Evolutionary conservation across 2,329 filamentous ascomycete genomes (phyloP).

Genomic region (Cryphonectria parasitica): DNA sequence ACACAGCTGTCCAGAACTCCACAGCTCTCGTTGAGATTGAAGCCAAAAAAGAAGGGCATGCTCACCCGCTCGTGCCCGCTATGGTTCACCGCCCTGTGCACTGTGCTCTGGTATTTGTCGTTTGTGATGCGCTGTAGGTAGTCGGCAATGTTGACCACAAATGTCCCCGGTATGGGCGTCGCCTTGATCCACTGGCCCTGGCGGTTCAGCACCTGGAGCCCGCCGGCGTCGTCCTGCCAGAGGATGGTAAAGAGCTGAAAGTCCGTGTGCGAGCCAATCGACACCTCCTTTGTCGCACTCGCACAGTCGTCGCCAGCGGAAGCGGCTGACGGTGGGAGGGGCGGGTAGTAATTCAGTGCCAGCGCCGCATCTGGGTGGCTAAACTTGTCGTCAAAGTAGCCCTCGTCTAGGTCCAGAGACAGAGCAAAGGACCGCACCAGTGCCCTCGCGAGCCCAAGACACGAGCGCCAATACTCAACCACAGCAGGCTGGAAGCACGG

Average conservation of each 20-base stretch:
- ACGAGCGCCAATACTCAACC: slow-evolving; percentile 51
- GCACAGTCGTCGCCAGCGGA: slow-evolving; percentile 32
- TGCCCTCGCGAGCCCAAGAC: slow-evolving; percentile 54
- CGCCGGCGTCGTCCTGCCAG: slow-evolving; percentile 47
- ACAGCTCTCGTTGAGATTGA: slow-evolving; percentile 46
- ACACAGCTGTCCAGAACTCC: slow-evolving; percentile 45
- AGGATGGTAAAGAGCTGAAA: slow-evolving; percentile 56
- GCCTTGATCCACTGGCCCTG: slow-evolving; percentile 48
- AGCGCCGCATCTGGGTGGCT: slow-evolving; percentile 53
- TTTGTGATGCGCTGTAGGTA: slow-evolving; percentile 57
- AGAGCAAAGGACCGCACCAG: slow-evolving; percentile 59
- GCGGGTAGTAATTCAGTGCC: slow-evolving; percentile 48
- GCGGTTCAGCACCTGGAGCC: slow-evolving; percentile 48
- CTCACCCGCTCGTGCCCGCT: slow-evolving; percentile 45
- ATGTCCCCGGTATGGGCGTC: slow-evolving; percentile 44
- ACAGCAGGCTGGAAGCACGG: slow-evolving; percentile 52
- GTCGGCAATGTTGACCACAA: slow-evolving; percentile 58
- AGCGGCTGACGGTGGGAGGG: slow-evolving; percentile 29
- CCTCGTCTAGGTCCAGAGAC: slow-evolving; percentile 55
- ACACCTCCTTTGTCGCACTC: slow-evolving; percentile 37
- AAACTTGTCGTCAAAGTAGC: slow-evolving; percentile 58
- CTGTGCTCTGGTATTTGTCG: slow-evolving; percentile 50
- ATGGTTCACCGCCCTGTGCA: slow-evolving; percentile 52
- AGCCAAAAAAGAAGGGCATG: slow-evolving; percentile 53
- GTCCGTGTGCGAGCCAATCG: slow-evolving; percentile 57